Base-by-base conservation (phyloP, 106 monocot species). In the Ottelia alismoides region DNA sequence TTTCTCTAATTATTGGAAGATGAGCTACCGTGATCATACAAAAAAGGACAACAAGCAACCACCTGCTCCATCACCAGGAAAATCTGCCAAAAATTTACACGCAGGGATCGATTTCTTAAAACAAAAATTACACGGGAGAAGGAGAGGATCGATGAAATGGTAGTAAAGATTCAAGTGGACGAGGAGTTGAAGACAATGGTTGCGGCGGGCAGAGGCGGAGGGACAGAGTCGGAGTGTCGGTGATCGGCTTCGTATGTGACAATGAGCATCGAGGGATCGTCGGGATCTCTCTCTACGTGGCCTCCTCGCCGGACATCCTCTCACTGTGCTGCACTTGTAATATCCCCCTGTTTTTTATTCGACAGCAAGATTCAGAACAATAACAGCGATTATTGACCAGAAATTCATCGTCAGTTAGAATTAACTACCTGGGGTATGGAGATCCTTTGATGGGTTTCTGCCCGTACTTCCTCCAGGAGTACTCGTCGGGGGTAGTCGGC, bases 381-480 rank as follows among this genome's bases (percentile, higher is more conserved):
- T 19, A 55, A 11, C 60, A 27, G 16, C 64, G 1, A 60, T 2
- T 24, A 49, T 47, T n/a, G 20, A 22, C 31, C 50, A 23, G 58
- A 23, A 26, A 10, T 5, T 11, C 5, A 3, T 0, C 21, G 9
- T 22, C 19, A 31, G 28, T 22, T 57, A 12, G 40, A 35, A 24
- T 35, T 32, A 23, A n/a, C n/a, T n/a, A 93, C 93, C 93, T 29
- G 1, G 93, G 93, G 55, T 83, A 84, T 11, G 93, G 88, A 30
- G 88, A 88, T 1, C 83, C 88, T 55, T 88, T 88, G 68, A 88
- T 88, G 47, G 88, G 88, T 55, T 88, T 88, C 68, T 88, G 88
- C 11, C 88, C 88, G 66, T 88, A 88, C 61, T 88, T 88, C 31
- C 88, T 63, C 88, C 88, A 88, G 1, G 88, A 88, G 71, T 76